These are phyloP conservation scores for Eucalyptus virginea DNA, from an alignment of 345 rosid species.

Conservation along the genomic window DNA sequence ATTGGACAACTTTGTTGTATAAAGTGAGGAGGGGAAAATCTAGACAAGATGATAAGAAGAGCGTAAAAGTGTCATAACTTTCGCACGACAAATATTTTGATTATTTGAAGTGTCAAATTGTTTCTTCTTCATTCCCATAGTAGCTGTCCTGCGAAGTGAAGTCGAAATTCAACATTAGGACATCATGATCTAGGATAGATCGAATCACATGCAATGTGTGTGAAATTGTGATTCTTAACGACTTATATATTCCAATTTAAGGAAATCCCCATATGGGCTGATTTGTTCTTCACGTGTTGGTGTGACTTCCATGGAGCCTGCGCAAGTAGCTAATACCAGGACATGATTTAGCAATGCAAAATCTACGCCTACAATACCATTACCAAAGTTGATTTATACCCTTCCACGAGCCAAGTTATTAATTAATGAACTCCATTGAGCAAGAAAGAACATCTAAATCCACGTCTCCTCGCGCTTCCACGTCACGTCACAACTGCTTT, in stretches of 20 bases:
- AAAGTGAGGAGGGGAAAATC: not conserved
- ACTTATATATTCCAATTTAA: not conserved
- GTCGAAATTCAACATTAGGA: not conserved
- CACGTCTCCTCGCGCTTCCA: not conserved
- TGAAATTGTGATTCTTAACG: not conserved
- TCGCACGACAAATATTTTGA: not conserved
- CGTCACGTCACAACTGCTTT: not conserved
- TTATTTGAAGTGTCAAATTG: not conserved
- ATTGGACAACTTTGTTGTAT: not conserved
- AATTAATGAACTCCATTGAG: not conserved
- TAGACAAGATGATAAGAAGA: not conserved
- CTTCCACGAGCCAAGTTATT: not conserved
- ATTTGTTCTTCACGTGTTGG: not conserved
- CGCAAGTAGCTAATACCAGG: not conserved
- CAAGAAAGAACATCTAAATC: not conserved
- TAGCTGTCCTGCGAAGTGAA: not conserved
- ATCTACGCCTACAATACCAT: not conserved
- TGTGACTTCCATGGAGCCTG: not conserved
- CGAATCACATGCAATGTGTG: not conserved
- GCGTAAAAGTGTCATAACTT: too few relatives aligned
- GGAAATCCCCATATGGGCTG: not conserved
- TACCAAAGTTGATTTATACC: not conserved
- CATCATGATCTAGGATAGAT: not conserved
- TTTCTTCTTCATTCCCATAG: not conserved
- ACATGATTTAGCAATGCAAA: not conserved